Evolutionary conservation across 257 asterid species (phyloP).

Genomic region (Primulina eburnea): DNA sequence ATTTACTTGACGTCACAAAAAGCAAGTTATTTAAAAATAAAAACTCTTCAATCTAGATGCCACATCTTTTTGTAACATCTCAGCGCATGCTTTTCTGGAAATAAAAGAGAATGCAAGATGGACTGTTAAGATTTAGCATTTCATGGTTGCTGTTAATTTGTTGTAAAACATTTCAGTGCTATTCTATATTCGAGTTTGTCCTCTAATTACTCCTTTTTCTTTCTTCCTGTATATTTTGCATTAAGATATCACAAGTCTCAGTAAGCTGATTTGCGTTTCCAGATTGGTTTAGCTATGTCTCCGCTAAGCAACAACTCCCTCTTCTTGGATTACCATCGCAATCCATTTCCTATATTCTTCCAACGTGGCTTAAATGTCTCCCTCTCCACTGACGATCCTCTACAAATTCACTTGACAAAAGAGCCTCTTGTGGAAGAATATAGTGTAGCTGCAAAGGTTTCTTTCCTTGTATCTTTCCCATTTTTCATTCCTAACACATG

Average conservation of each 20-base stretch:
- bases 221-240: conserved; percentile 7
- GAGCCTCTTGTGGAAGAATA: conserved; percentile 97
- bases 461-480: conserved; percentile 19
- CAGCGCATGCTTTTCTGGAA: not conserved
- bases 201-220: not conserved
- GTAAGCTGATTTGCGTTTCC: conserved; percentile 30
- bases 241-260: not conserved
- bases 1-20: conserved; percentile 4
- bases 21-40: not conserved
- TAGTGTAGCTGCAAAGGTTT: conserved; percentile 90
- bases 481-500: conserved; percentile 14
- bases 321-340: conserved; percentile 84
- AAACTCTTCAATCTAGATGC: not conserved
- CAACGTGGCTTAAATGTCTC: conserved; percentile 91
- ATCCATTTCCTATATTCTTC: conserved; percentile 89
- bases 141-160: not conserved
- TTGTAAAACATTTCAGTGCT: not conserved
- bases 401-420: conserved; percentile 88
- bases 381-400: conserved; percentile 81
- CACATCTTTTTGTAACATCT: conserved; percentile 4
- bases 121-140: not conserved
- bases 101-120: conserved; percentile 4
- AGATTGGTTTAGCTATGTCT: conserved; percentile 96
- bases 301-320: conserved; percentile 95
- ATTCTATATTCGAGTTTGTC: too few relatives aligned